Base-by-base conservation (phyloP, 2,329 filamentous ascomycete genomes). In the Beauveria bassiana region DNA sequence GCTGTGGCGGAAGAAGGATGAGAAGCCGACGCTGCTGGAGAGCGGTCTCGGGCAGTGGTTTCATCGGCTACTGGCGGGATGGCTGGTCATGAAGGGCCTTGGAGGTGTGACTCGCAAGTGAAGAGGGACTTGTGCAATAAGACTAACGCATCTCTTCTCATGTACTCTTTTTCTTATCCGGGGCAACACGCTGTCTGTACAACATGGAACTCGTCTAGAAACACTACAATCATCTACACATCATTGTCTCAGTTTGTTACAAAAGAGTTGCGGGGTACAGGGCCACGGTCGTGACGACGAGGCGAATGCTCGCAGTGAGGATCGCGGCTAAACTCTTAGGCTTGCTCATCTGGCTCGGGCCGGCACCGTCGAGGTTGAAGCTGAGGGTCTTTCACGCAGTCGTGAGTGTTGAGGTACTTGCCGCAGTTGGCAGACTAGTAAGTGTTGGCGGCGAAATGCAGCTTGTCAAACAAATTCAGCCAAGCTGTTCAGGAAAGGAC, bases 1-100 rank as follows among this genome's bases (percentile, higher is more conserved):
- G 74, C 71, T 74, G 70, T 75, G 73, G 73, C 68, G 73, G 49
- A 65, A 61, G 12, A 38, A 58, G 18, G 63, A 65, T 20, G 72
- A 73, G 53, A 66, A 64, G 53, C 65, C 68, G 18, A 67, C 69
- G 12, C 55, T 74, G 57, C 63, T 75, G 26, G 73, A 75, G 62
- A 62, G 64, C 2, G 34, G 64, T 0, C 14, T 70, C 1, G 70
- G 71, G 1, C 64, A 64, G 3, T 74, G 71, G 71, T 59, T 74
- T 31, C 74, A 76, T 56, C 52, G 64, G 12, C 34, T 69, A 8
- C 53, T 68, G 34, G 66, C 67, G 22, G 66, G 67, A n/a, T 72
- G 70, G 70, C 63, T 72, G 14, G 61, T 71, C 9, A 51, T 66
- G 22, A 69, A 68, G 59, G 70, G 70, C 2, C 34, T 71, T 9